Conservation (phyloP, 2,329 filamentous ascomycete species). For the Aspergillus persii region DNA sequence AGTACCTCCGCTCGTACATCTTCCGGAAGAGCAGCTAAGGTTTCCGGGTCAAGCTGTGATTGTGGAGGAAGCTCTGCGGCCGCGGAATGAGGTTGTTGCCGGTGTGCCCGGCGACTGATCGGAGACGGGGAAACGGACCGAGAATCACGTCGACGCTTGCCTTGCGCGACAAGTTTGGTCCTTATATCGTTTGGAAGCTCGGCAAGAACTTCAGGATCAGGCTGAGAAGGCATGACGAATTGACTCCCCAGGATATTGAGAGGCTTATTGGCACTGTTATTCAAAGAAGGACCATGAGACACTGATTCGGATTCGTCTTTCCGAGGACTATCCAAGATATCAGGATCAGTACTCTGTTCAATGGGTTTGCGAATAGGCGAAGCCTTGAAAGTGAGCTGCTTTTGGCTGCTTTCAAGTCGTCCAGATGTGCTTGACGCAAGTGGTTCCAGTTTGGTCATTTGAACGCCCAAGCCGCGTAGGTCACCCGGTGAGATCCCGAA, state of each 20-base stretch:
- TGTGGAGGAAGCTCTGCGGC: conserved; percentile 55
- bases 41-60: conserved; percentile 80
- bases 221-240: conserved; percentile 79
- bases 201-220: conserved; percentile 76
- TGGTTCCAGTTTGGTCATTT: conserved; percentile 88
- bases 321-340: conserved; percentile 47
- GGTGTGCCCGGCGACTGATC: conserved; percentile 22
- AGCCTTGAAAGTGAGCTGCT: conserved; percentile 68
- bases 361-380: conserved; percentile 31
- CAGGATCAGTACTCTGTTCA: conserved; percentile 41
- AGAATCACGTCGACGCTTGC: conserved; percentile 24
- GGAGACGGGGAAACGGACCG: conserved; percentile 35
- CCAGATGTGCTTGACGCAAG: conserved; percentile 58
- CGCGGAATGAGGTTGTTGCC: conserved; percentile 4
- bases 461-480: conserved; percentile 85
- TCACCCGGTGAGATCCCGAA: conserved; percentile 87
- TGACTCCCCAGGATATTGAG: conserved; percentile 84
- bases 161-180: conserved; percentile 66
- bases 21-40: conserved; percentile 77
- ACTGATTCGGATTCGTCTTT: conserved; percentile 35
- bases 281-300: conserved; percentile 30
- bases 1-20: conserved; percentile 84
- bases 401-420: conserved; percentile 72
- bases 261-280: conserved; percentile 53
- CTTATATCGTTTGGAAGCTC: conserved; percentile 83